Percentiles rank a stretch among this genome's conserved stretches.
phyloP scores from a whole-genome alignment of 108 stramenopile genomes.

The Nitzschia sp. region DNA sequence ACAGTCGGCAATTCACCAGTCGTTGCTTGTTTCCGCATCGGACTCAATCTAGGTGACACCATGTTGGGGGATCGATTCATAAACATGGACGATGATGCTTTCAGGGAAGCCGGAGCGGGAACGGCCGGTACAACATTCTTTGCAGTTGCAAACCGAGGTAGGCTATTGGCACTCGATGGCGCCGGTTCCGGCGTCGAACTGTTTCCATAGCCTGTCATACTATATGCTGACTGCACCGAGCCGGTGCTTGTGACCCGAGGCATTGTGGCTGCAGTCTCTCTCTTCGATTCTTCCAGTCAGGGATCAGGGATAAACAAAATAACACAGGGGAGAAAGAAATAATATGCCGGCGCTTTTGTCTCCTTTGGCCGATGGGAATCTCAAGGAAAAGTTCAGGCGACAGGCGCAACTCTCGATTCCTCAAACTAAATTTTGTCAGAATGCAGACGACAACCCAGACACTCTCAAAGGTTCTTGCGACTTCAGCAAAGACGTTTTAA shows the following conservation, averaged over 20 bases:
- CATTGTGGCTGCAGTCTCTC: neutral
- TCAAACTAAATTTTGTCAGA: no score
- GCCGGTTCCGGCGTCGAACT: neutral
- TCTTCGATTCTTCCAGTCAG: no score
- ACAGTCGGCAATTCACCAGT: neutral
- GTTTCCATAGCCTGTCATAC: neutral
- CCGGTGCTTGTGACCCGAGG: slow-evolving; percentile 10
- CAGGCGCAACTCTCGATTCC: no score
- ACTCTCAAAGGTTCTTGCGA: no score
- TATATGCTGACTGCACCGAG: slow-evolving; percentile 3
- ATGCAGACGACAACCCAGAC: no score
- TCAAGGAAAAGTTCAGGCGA: no score
- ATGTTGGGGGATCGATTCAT: slow-evolving; percentile 3
- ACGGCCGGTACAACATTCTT: neutral
- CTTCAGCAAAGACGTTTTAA: no score
- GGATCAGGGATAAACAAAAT: no score
- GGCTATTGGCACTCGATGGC: slow-evolving; percentile 17
- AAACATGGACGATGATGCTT: slow-evolving; percentile 6
- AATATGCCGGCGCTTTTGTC: no score
- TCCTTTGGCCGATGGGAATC: no score
- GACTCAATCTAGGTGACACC: slow-evolving; percentile 3
- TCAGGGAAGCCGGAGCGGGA: slow-evolving; percentile 8
- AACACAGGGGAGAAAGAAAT: no score
- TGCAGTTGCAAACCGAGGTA: slow-evolving; percentile 2
- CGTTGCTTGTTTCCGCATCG: neutral